These are phyloP conservation scores for Porogramme epimiltina DNA, from an alignment of 1,284 basidiomycete genomes.

Conservation along the genomic window DNA sequence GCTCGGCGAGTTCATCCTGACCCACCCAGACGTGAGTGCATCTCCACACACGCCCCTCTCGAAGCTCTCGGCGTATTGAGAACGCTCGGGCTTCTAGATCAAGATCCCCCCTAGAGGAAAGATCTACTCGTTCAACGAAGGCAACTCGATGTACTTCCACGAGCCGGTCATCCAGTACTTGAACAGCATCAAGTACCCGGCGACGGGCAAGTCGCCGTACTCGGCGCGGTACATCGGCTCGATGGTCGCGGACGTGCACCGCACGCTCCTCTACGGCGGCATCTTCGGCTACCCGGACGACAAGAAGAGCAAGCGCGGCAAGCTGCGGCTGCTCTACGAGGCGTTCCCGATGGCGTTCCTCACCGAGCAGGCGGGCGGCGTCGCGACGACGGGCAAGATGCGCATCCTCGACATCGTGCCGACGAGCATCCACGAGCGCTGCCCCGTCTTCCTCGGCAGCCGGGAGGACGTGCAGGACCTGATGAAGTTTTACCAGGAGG, in stretches of 20 bases:
- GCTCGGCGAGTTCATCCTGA: conserved; percentile 98
- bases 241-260: conserved; percentile 98
- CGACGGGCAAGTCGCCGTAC: conserved; percentile 78
- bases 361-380: conserved; percentile 94
- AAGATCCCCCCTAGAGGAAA: conserved; percentile 93
- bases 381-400: conserved; percentile 92
- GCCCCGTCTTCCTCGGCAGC: conserved; percentile 93
- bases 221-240: conserved; percentile 97
- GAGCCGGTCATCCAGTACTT: conserved; percentile 86
- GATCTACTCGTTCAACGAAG: conserved; percentile 99
- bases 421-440: conserved; percentile 89
- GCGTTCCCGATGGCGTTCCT: conserved; percentile 99
- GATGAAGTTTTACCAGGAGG: conserved; percentile 74
- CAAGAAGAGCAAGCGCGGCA: conserved; percentile 96
- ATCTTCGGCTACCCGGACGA: conserved; percentile 99
- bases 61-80: conserved; percentile 9
- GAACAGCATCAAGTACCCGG: conserved; percentile 92
- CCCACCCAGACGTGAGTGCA: conserved; percentile 84
- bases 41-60: neutral
- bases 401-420: conserved; percentile 94
- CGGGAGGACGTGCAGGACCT: conserved; percentile 94
- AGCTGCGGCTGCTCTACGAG: conserved; percentile 95
- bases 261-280: conserved; percentile 95
- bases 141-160: conserved; percentile 95
- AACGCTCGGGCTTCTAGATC: conserved; percentile 57